A percentile compares a stretch with the other conserved stretches of the same genome.
These are phyloP conservation scores for Peribolospora baueri DNA, from an alignment of 768 basidiomycete species.

Conservation along the genomic window DNA sequence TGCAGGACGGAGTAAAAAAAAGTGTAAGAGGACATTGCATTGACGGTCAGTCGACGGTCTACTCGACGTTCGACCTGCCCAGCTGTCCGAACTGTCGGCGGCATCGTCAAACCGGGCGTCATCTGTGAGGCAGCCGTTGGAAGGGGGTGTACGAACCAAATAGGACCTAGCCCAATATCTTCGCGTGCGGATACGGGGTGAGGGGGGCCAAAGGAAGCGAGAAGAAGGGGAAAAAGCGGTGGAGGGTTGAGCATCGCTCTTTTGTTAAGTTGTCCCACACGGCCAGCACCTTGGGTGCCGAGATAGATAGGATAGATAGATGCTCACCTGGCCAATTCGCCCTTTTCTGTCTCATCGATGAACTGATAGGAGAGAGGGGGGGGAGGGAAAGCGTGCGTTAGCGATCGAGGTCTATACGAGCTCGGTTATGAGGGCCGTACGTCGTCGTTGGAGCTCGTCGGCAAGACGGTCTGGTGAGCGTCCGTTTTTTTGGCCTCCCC, in stretches of 20 bases:
- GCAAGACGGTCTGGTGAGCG: slow-evolving; percentile 35
- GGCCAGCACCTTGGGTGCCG: no score
- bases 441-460: slow-evolving; percentile 33
- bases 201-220: background rate
- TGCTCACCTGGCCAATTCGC: no score
- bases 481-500: no score
- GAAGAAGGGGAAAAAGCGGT: background rate
- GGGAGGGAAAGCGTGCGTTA: no score
- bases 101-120: background rate
- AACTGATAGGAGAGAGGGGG: background rate
- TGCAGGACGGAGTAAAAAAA: background rate
- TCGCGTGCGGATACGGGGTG: slow-evolving; percentile 27
- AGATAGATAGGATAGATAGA: no score
- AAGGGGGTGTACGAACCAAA: slow-evolving; percentile 9
- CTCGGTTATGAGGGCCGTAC: no score
- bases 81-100: no score
- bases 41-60: slow-evolving; percentile 7
- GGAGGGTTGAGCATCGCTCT: no score
- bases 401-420: no score
- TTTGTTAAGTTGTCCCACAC: no score
- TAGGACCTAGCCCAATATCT: slow-evolving; percentile 46
- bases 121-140: slow-evolving; percentile 36
- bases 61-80: background rate
- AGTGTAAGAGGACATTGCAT: no score
- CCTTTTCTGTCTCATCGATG: background rate